Percentiles rank a stretch among this genome's conserved stretches.
These are phyloP conservation scores for Colletotrichum somersetense DNA, from an alignment of 2,329 filamentous ascomycete species.

Conservation along the genomic window DNA sequence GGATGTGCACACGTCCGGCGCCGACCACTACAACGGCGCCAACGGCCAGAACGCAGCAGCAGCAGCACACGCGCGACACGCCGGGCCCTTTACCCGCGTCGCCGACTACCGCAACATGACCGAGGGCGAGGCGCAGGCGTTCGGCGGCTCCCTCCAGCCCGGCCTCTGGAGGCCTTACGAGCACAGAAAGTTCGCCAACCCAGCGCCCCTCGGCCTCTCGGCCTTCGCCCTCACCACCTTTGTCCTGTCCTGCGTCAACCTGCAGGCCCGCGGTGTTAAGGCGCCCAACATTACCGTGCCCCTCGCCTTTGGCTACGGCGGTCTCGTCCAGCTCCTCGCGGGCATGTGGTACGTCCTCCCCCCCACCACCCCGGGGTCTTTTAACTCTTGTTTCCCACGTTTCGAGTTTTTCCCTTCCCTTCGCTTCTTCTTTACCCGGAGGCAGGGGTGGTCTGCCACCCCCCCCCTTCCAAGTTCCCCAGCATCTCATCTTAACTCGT, in stretches of 20 bases:
- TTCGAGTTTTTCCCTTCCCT: background rate
- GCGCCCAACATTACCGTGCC: conserved; percentile 76
- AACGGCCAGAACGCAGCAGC: conserved; percentile 20
- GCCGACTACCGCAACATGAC: conserved; percentile 41
- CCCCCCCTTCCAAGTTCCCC: conserved; percentile 18
- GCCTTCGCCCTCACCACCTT: conserved; percentile 89
- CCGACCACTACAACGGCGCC: conserved; percentile 31
- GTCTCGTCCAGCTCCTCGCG: conserved; percentile 81
- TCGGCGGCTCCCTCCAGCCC: conserved; percentile 81
- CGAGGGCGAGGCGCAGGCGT: conserved; percentile 57
- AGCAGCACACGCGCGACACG: conserved; percentile 24
- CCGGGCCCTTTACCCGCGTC: conserved; percentile 38
- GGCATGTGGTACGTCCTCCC: conserved; percentile 84
- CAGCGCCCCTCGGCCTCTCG: conserved; percentile 80
- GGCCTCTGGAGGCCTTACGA: conserved; percentile 73
- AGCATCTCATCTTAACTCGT: conserved; percentile 39
- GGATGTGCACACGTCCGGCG: conserved; percentile 39
- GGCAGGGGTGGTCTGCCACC: background rate
- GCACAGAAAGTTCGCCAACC: conserved; percentile 82
- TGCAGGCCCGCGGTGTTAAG: conserved; percentile 71
- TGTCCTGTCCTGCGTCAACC: conserved; percentile 80
- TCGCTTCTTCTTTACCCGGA: background rate
- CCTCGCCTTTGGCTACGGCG: conserved; percentile 80
- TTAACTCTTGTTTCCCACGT: background rate
- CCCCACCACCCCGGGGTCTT: background rate